Percentiles rank a stretch among this genome's conserved stretches.
Evolutionary conservation across 352 stramenopile genomes (phyloP).

Genomic region (Lagenidium sp.): DNA sequence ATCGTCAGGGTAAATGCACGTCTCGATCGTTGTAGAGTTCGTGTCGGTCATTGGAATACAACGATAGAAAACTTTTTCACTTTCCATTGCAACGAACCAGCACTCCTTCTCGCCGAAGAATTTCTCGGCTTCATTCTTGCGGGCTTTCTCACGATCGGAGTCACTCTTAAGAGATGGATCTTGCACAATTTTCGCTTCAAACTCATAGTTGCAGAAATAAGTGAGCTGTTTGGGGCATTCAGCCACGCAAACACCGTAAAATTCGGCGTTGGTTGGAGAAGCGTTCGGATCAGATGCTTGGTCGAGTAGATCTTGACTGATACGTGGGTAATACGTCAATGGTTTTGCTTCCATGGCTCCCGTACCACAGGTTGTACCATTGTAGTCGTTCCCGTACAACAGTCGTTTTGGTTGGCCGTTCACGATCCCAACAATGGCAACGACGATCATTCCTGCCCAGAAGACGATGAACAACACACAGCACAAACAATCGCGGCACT

Average conservation of each 20-base stretch:
- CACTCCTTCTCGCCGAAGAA: slow-evolving; percentile 30
- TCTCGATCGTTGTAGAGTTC: slow-evolving; percentile 51
- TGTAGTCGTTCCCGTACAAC: slow-evolving; percentile 66
- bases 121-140: slow-evolving; percentile 29
- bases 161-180: slow-evolving; percentile 32
- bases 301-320: slow-evolving; percentile 67
- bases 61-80: slow-evolving; percentile 62
- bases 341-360: slow-evolving; percentile 13
- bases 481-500: slow-evolving; percentile 67
- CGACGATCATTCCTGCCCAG: slow-evolving; percentile 62
- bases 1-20: slow-evolving; percentile 61
- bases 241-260: slow-evolving; percentile 65
- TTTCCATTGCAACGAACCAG: slow-evolving; percentile 61
- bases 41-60: slow-evolving; percentile 63
- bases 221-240: slow-evolving; percentile 29
- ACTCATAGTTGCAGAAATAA: slow-evolving; percentile 76
- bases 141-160: slow-evolving; percentile 25
- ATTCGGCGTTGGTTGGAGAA: slow-evolving; percentile 37
- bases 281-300: slow-evolving; percentile 25
- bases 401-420: slow-evolving; percentile 60
- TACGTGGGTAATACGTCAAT: slow-evolving; percentile 68
- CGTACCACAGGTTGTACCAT: slow-evolving; percentile 65
- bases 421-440: slow-evolving; percentile 40
- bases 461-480: slow-evolving; percentile 59
- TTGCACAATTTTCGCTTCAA: slow-evolving; percentile 34